A percentile compares a stretch with the other conserved stretches of the same genome.
Evolutionary conservation across 768 basidiomycete species (phyloP).

Genomic region (Leccinum sublutescens): DNA sequence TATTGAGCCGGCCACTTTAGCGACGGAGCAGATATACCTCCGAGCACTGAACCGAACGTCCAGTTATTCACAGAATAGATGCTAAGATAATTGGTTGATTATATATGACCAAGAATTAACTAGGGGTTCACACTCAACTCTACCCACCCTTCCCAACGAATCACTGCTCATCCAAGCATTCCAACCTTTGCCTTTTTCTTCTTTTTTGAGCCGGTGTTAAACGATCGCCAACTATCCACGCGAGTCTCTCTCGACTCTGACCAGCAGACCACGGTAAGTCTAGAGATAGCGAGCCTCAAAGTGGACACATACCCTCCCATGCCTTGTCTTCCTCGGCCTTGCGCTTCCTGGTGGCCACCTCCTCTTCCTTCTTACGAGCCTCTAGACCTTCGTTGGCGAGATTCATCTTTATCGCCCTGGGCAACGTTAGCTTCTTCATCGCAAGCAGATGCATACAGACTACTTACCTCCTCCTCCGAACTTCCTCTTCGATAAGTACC

Average conservation of each 20-base stretch:
- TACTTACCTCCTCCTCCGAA: slow-evolving; percentile 77
- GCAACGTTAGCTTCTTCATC: slow-evolving; percentile 3
- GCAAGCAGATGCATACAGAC: background rate
- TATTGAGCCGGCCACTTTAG: too few species aligned
- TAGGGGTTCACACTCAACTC: slow-evolving; percentile 16
- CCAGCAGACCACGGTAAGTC: background rate
- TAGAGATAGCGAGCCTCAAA: background rate
- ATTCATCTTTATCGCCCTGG: slow-evolving; percentile 85
- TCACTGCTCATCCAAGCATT: slow-evolving; percentile 58
- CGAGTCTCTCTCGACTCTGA: slow-evolving; percentile 75
- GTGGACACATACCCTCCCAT: too few species aligned
- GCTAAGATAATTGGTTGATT: slow-evolving; percentile 8
- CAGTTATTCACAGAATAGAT: background rate
- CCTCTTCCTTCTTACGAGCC: slow-evolving; percentile 91
- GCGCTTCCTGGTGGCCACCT: slow-evolving; percentile 70
- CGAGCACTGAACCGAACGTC: background rate
- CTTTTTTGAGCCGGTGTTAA: slow-evolving; percentile 66
- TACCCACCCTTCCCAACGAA: background rate
- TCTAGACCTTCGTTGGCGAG: slow-evolving; percentile 90
- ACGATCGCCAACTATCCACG: slow-evolving; percentile 82
- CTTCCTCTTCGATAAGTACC: slow-evolving; percentile 85
- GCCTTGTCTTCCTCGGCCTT: slow-evolving; percentile 81
- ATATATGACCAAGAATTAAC: slow-evolving; percentile 5
- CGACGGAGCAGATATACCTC: background rate
- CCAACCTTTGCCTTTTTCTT: slow-evolving; percentile 76